Percentiles rank a stretch among this genome's conserved stretches.
Conservation (phyloP, 1,284 basidiomycete species). For the Trametes versicolor region DNA sequence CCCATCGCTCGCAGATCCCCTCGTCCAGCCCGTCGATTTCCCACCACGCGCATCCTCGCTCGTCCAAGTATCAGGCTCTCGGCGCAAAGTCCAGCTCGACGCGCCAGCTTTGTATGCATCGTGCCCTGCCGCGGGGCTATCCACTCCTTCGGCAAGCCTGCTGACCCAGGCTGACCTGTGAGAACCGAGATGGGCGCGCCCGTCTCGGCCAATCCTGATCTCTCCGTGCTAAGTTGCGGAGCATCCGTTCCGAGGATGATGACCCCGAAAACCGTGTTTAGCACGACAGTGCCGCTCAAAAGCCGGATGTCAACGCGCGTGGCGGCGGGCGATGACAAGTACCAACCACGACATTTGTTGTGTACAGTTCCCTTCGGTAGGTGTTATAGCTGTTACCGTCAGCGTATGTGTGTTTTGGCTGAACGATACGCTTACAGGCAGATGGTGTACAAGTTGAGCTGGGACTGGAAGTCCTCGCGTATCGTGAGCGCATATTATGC, state of each 20-base stretch:
- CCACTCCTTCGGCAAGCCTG: constrained; percentile 11
- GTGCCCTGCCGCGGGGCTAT: constrained; percentile 13
- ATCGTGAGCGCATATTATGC: no score
- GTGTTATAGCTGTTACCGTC: no score
- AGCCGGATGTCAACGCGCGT: background rate
- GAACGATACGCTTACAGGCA: no score
- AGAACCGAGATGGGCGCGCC: constrained; percentile 6
- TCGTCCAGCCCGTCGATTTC: background rate
- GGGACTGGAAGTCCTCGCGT: no score
- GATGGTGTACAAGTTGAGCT: no score
- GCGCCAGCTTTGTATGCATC: constrained; percentile 7
- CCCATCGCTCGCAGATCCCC: constrained; percentile 5
- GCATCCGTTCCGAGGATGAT: background rate
- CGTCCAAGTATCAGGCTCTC: background rate
- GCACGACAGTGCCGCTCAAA: background rate
- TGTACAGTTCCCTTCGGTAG: no score
- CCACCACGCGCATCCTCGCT: background rate
- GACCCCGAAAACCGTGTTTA: constrained; percentile 1
- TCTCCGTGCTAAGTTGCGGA: background rate
- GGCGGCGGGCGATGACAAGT: no score
- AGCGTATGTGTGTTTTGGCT: no score
- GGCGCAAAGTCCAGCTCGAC: constrained; percentile 1
- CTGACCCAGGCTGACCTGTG: constrained; percentile 14
- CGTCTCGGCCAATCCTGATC: constrained; percentile 4
- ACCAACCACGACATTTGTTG: no score